Base-by-base conservation (phyloP, 2,329 filamentous ascomycete genomes). In the Tolypocladium endophyticum region DNA sequence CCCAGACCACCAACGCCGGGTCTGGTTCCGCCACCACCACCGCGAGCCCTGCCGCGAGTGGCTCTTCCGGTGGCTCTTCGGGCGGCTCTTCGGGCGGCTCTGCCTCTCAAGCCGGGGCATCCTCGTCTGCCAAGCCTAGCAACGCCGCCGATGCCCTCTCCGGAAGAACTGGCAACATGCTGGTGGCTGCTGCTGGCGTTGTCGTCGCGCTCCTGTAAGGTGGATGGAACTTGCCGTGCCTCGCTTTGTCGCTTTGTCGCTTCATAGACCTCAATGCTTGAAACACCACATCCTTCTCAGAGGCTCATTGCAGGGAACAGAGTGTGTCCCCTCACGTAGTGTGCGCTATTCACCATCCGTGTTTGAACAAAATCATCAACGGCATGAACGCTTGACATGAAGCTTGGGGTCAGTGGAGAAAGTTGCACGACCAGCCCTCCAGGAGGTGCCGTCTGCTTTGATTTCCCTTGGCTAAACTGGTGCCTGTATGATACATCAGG, bases 141-240 rank as follows among this genome's bases (percentile, higher is more conserved):
- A 65, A 66, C 39, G 66, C 64, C 58, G 64, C 66, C 47, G 66
- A 61, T 28, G 54, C 56, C 56, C 65, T 72, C 47, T 68, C 67
- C 45, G 68, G 67, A 55, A 71, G 71, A 62, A 69, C 70, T 25
- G 72, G 72, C 23, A 66, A 70, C 39, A 60, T 74, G 20, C 65
- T 76, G 30, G 67, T 72, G 33, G 75, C 72, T 57, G 66, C 76
- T 45, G 74, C 72, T 38, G 76, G 72, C 59, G 70, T 69, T 23
- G 67, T 77, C 58, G 74, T 69, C 58, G 72, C 70, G 47, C 65
- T 76, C 35, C 64, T 77, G 58, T 77, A 72, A 50, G 25, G 20
- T 23, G 16, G 23, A 20, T 38, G 18, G 58, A 30, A 16, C 4
- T 55, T 30, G 38, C 7, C 1, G 39, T 43, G 39, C 39, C 38